Conservation (phyloP, 768 basidiomycete genomes). For the Boletus speciosus region DNA sequence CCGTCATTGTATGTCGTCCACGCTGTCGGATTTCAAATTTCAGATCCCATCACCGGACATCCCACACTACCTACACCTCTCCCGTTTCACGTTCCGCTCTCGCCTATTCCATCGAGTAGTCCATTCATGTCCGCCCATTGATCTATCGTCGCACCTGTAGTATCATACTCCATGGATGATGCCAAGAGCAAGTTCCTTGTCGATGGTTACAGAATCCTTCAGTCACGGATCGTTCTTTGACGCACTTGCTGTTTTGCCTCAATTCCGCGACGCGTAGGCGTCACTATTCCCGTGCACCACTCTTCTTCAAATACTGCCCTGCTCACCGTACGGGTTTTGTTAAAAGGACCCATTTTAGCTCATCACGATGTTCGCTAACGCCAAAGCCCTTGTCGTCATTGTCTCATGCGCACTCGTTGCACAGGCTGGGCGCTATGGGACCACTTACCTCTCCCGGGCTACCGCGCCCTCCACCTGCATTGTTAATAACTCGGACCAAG, state of each 20-base stretch:
- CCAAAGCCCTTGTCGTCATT: conserved; percentile 18
- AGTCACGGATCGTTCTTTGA: not conserved
- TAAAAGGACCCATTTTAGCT: not conserved
- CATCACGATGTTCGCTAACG: conserved; percentile 13
- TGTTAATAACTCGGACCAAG: conserved; percentile 1
- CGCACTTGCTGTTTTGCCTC: not conserved
- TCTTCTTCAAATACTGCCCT: conserved; percentile 7
- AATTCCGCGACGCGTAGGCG: too few species aligned
- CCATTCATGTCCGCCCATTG: not conserved
- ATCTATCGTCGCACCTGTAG: not conserved
- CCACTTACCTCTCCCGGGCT: not conserved
- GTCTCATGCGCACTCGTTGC: conserved; percentile 16
- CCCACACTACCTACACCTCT: not conserved
- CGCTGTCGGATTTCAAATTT: not conserved
- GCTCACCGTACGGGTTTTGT: not conserved
- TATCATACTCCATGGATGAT: not conserved
- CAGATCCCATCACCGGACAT: not conserved
- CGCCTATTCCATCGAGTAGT: not conserved
- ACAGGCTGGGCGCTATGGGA: conserved; percentile 11
- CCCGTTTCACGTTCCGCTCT: not conserved
- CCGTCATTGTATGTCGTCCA: not conserved
- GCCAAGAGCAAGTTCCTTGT: not conserved
- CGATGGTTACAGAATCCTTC: not conserved
- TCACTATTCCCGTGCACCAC: conserved; percentile 1
- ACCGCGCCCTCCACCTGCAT: conserved; percentile 10